Evolutionary conservation across 2,329 filamentous ascomycete genomes (phyloP).

Genomic region (Colletotrichum sp.): DNA sequence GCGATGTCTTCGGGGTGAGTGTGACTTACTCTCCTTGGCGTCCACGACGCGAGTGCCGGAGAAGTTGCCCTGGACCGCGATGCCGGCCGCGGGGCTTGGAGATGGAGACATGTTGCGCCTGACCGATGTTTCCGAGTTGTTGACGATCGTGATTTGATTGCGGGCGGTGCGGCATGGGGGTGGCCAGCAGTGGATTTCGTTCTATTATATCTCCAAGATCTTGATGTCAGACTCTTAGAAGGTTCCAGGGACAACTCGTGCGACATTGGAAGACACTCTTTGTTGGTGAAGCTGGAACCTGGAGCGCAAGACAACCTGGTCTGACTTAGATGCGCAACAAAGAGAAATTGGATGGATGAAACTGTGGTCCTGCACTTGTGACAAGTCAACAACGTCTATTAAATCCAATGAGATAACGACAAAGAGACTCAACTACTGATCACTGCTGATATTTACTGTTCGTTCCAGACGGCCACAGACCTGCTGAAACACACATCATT

Average conservation of each 20-base stretch:
- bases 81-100: no score
- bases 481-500: not conserved
- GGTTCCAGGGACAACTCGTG: no score
- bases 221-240: not conserved
- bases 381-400: not conserved
- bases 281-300: not conserved
- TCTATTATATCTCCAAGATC: not conserved
- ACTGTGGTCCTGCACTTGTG: not conserved
- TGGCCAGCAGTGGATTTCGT: not conserved
- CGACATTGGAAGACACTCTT: not conserved
- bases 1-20: not conserved
- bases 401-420: not conserved
- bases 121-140: not conserved
- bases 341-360: not conserved
- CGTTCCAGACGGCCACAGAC: not conserved
- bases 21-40: not conserved
- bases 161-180: not conserved
- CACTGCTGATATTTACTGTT: no score
- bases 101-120: not conserved
- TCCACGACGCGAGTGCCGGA: not conserved
- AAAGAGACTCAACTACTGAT: not conserved
- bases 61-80: not conserved
- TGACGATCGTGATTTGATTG: not conserved
- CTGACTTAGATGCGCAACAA: not conserved
- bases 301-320: no score